phyloP scores from a whole-genome alignment of 1,139 yeast genomes.

The Candida pseudoviswanathii region DNA sequence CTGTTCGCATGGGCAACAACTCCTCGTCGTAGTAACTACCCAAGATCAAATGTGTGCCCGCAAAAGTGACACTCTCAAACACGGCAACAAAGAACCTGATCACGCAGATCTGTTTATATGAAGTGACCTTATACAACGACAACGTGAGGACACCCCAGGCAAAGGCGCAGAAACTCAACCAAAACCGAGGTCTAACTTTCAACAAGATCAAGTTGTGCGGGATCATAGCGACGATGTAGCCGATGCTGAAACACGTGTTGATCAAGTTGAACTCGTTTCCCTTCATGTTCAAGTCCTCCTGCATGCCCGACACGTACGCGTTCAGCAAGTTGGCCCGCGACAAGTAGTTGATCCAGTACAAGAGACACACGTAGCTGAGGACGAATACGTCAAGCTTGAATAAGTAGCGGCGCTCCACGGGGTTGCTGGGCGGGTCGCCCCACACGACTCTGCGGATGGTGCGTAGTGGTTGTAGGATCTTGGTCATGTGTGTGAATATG shows the following conservation, averaged over 20 bases:
- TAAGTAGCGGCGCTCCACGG: constrained; percentile 42
- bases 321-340: constrained; percentile 52
- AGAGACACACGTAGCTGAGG: constrained; percentile 55
- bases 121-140: constrained; percentile 47
- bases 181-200: constrained; percentile 53
- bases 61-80: constrained; percentile 57
- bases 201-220: constrained; percentile 57
- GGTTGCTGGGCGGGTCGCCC: constrained; percentile 43
- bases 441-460: constrained; percentile 22
- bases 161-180: constrained; percentile 56
- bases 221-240: constrained; percentile 58
- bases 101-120: constrained; percentile 48
- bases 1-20: constrained; percentile 27
- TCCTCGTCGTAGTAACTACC: constrained; percentile 15
- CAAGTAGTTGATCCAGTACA: constrained; percentile 53
- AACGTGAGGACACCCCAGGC: constrained; percentile 59
- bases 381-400: constrained; percentile 58
- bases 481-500: neutral
- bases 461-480: constrained; percentile 1
- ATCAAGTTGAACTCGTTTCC: constrained; percentile 52
- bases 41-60: constrained; percentile 51
- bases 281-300: constrained; percentile 50
- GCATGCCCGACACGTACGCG: constrained; percentile 67
- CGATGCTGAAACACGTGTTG: constrained; percentile 60
- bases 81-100: constrained; percentile 57